Evolutionary conservation across 2,329 filamentous ascomycete genomes (phyloP).

Genomic region (Exophiala dermatitidis): DNA sequence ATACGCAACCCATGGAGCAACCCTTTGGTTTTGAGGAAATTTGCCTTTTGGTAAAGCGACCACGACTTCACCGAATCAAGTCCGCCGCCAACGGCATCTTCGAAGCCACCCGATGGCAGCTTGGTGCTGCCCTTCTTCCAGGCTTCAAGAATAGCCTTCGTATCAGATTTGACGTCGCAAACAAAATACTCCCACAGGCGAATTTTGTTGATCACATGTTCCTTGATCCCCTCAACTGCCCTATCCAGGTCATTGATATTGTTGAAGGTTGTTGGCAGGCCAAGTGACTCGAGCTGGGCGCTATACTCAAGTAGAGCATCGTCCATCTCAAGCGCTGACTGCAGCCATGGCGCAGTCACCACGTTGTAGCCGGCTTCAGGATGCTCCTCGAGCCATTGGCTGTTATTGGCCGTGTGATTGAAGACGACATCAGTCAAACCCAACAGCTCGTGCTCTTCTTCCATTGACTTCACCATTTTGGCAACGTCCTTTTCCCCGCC

Average conservation of each 20-base stretch:
- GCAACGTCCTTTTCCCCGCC: slow-evolving; percentile 75
- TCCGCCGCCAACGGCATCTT: slow-evolving; percentile 40
- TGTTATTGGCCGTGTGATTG: slow-evolving; percentile 96
- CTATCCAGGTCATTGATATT: slow-evolving; percentile 64
- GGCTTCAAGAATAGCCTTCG: slow-evolving; percentile 59
- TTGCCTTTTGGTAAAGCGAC: slow-evolving; percentile 51
- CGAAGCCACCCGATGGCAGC: slow-evolving; percentile 49
- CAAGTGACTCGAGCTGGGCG: slow-evolving; percentile 55
- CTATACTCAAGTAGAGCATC: slow-evolving; percentile 62
- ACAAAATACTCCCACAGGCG: slow-evolving; percentile 92
- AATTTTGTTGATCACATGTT: slow-evolving; percentile 66
- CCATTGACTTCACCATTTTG: slow-evolving; percentile 70
- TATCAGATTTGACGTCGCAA: slow-evolving; percentile 67
- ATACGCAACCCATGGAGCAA: slow-evolving; percentile 65
- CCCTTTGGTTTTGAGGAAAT: slow-evolving; percentile 59
- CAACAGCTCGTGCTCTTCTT: slow-evolving; percentile 74
- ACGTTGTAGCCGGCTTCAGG: slow-evolving; percentile 95
- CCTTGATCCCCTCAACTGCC: slow-evolving; percentile 79
- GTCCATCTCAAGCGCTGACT: slow-evolving; percentile 66
- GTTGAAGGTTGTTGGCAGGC: slow-evolving; percentile 67
- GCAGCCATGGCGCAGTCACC: slow-evolving; percentile 70
- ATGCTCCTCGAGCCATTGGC: slow-evolving; percentile 85
- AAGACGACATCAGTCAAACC: slow-evolving; percentile 93
- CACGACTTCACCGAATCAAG: slow-evolving; percentile 49
- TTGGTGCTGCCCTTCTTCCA: slow-evolving; percentile 60